A percentile compares a stretch with the other conserved stretches of the same genome.
These are phyloP conservation scores for Isochrysis galbana DNA, from an alignment of 78 protist species.

Conservation along the genomic window DNA sequence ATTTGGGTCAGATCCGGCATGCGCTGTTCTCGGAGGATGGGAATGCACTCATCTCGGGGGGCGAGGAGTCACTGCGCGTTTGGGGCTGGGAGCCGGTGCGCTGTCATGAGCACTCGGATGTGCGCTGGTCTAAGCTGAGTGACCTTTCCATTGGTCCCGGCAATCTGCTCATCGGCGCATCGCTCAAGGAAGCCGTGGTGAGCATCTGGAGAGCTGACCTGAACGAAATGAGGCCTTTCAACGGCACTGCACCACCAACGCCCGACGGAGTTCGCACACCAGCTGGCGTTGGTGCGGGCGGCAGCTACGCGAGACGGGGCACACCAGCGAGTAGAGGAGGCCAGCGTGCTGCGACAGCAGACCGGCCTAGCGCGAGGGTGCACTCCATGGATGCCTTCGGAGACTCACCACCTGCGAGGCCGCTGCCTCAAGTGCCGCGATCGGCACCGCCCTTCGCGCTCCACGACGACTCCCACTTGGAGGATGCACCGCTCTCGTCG, in stretches of 20 bases:
- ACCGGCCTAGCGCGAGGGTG: background rate
- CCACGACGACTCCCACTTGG: background rate
- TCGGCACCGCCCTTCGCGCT: no score
- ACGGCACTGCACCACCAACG: background rate
- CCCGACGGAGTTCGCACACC: background rate
- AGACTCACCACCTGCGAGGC: no score
- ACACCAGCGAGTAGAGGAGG: background rate
- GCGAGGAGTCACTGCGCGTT: constrained; percentile 25
- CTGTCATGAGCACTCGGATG: background rate
- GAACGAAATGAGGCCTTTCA: background rate
- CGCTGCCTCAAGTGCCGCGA: no score
- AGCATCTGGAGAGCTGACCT: background rate
- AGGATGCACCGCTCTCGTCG: background rate
- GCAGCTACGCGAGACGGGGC: background rate
- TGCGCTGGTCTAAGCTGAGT: background rate
- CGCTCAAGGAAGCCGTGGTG: background rate
- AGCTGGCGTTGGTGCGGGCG: background rate
- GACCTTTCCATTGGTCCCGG: background rate
- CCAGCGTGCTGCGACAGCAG: background rate
- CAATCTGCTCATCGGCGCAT: background rate
- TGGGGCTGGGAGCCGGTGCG: constrained; percentile 13
- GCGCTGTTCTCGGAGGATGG: background rate
- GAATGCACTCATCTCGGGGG: background rate
- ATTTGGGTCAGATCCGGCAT: background rate
- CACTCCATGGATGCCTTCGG: no score